Evolutionary conservation across 2,329 filamentous ascomycete genomes (phyloP).

Genomic region (Penicillium sp.): DNA sequence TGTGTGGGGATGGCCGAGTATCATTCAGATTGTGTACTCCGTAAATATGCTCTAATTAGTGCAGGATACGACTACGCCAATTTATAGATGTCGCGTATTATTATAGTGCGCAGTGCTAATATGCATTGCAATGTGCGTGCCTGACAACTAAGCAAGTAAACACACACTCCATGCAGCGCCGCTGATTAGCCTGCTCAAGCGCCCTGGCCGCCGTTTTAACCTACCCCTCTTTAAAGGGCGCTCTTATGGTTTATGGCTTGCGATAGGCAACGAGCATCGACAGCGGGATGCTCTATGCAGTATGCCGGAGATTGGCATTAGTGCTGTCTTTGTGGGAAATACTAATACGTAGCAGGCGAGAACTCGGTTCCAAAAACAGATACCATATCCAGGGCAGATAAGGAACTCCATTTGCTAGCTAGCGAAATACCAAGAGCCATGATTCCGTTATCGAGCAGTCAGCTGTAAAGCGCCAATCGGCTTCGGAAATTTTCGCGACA

Average conservation of each 20-base stretch:
- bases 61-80: too few relatives aligned
- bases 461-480: neutral
- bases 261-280: neutral
- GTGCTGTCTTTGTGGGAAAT: neutral
- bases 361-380: neutral
- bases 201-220: constrained; percentile 12
- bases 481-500: neutral
- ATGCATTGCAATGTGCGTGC: neutral
- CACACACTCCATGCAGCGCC: neutral
- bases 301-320: neutral
- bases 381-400: neutral
- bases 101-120: neutral
- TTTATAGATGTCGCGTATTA: neutral
- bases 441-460: neutral
- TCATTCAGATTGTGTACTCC: neutral
- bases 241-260: too few relatives aligned
- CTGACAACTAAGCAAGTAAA: neutral
- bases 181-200: constrained; percentile 5
- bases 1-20: neutral
- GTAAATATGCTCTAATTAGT: too few relatives aligned
- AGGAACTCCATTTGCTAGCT: neutral
- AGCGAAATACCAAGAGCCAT: neutral
- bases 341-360: too few relatives aligned
- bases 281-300: neutral
- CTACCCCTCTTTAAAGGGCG: neutral